These are phyloP conservation scores for Termitomyces sp. DNA, from an alignment of 768 basidiomycete species.

Conservation along the genomic window DNA sequence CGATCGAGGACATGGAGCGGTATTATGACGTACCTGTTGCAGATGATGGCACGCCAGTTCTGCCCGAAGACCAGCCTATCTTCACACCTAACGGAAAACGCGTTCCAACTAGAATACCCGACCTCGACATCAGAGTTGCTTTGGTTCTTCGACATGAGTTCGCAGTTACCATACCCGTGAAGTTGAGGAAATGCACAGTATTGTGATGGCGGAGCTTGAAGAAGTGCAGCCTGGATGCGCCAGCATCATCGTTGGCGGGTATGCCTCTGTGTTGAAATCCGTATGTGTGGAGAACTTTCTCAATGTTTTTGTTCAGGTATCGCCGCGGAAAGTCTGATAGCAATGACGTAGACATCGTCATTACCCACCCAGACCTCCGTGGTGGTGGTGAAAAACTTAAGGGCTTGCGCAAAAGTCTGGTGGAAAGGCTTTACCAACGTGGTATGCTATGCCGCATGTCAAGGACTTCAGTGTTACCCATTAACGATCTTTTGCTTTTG, in stretches of 20 bases:
- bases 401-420: conserved; percentile 55
- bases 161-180: conserved; percentile 55
- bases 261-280: conserved; percentile 15
- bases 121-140: conserved; percentile 48
- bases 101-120: conserved; percentile 16
- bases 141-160: conserved; percentile 58
- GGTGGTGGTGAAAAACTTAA: conserved; percentile 43
- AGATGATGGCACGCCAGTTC: neutral
- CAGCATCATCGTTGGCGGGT: conserved; percentile 82
- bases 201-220: conserved; percentile 64
- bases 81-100: conserved; percentile 28
- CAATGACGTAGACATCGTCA: conserved; percentile 87
- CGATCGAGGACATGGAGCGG: conserved; percentile 60
- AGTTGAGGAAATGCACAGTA: conserved; percentile 68
- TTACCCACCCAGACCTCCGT: conserved; percentile 58
- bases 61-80: conserved; percentile 13
- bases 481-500: neutral
- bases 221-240: conserved; percentile 59
- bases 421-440: conserved; percentile 47
- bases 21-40: conserved; percentile 47
- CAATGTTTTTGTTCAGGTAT: conserved; percentile 52
- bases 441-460: conserved; percentile 32
- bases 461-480: neutral
- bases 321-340: conserved; percentile 77
- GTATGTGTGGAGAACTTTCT: neutral